Conservation (phyloP, 345 rosid genomes). For the Ceriops zippeliana region DNA sequence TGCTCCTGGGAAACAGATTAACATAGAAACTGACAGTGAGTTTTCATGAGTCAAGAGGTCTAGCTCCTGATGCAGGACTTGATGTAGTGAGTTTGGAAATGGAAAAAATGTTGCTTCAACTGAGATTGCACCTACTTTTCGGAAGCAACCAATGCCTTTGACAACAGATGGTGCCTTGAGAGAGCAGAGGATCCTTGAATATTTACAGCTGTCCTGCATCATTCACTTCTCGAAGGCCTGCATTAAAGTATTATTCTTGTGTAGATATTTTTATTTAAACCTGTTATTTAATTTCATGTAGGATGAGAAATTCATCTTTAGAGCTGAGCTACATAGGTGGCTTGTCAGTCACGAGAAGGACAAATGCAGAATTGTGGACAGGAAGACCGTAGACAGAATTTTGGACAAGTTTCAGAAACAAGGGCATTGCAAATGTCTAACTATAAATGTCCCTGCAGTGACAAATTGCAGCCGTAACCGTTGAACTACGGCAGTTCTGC, state of each 20-base stretch:
- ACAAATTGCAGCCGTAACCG: constrained; percentile 75
- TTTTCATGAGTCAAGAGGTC: constrained; percentile 33
- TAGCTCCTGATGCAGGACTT: constrained; percentile 31
- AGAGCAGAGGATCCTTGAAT: constrained; percentile 77
- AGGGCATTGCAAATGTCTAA: constrained; percentile 70
- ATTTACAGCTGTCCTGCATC: constrained; percentile 51
- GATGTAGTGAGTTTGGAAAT: constrained; percentile 21
- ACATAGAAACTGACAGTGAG: constrained; percentile 36
- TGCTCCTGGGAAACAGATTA: constrained; percentile 1
- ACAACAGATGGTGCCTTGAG: constrained; percentile 70
- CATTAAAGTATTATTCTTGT: constrained; percentile 1
- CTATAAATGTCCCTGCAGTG: constrained; percentile 63
- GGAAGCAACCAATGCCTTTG: constrained; percentile 29
- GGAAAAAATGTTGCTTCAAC: constrained; percentile 35
- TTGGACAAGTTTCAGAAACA: constrained; percentile 72
- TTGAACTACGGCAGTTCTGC: constrained; percentile 58
- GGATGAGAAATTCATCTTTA: constrained; percentile 76
- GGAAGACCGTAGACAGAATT: constrained; percentile 74
- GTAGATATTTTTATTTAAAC: not conserved
- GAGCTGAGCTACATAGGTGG: constrained; percentile 76
- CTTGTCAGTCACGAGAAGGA: constrained; percentile 78
- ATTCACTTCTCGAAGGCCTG: constrained; percentile 15
- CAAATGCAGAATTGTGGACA: constrained; percentile 65
- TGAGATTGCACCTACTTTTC: constrained; percentile 29
- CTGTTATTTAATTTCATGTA: constrained; percentile 28